Base-by-base conservation (phyloP, 2,329 filamentous ascomycete species). In the Penicillium sp. region DNA sequence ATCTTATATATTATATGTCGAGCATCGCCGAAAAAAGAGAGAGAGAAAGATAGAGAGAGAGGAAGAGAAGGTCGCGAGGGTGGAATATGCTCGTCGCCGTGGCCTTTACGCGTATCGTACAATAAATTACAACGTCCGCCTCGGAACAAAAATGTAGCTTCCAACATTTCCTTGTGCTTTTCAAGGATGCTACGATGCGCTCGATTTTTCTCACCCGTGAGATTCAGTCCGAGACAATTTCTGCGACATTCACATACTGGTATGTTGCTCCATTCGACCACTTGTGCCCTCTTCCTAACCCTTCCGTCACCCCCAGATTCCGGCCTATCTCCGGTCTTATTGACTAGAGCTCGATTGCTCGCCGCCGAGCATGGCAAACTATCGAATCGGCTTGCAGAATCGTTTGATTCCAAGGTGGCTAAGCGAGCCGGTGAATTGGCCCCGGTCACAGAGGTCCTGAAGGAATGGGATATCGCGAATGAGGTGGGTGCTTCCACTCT, bases 391-490 rank as follows among this genome's bases (percentile, higher is more conserved):
- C 72, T 84, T 23, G 71, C 72, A 16, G 69, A 74, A 50, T 71
- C 74, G 39, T 85, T 81, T 56, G 78, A 83, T 52, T 67, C 74
- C 8, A 69, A 70, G 40, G 67, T 74, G 6, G 81, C 81, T 34
- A 83, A 80, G 66, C 75, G 76, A 53, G 61, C 77, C 24, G 80
- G 79, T 32, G 77, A 82, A 56, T 68, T 82, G 42, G 69, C 74
- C 13, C 64, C 71, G 16, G 73, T 81, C 4, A 72, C 75, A 28
- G 66, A 71, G 31, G 77, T 78, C 3, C 60, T 84, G 49, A 70
- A 74, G 53, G 73, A 77, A 57, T 84, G 79, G 74, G 77, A 82
- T 40, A 72, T 75, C 49, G 77, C 79, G 38, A 76, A 76, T 43
- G 75, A 81, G 64, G 78, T 80, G 51, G 47, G 69, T 56, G 43